These are phyloP conservation scores for Copromyces sp. DNA, from an alignment of 495 filamentous ascomycete genomes.

Conservation along the genomic window DNA sequence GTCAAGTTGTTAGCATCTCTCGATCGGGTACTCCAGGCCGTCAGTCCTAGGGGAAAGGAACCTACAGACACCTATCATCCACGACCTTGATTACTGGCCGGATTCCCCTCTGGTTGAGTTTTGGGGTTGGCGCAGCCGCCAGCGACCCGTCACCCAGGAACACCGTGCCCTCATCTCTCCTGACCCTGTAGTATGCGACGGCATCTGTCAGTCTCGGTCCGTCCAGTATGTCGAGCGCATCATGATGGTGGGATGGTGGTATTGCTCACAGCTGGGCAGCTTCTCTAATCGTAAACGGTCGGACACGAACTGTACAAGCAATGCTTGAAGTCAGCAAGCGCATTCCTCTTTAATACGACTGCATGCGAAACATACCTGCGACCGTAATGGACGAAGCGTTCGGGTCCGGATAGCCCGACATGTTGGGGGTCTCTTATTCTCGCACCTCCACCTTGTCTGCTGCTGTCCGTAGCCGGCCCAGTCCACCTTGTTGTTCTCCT, in stretches of 20 bases:
- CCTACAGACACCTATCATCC: conserved; percentile 91
- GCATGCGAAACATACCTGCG: conserved; percentile 32
- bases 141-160: conserved; percentile 95
- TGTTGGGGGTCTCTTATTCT: conserved; percentile 9
- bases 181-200: conserved; percentile 39
- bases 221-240: background rate
- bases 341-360: background rate
- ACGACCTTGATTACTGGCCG: conserved; percentile 90
- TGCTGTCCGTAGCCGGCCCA: background rate
- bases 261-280: conserved; percentile 50
- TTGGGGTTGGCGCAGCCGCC: conserved; percentile 71
- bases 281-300: conserved; percentile 81
- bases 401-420: conserved; percentile 22
- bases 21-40: background rate
- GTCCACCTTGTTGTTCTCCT: background rate
- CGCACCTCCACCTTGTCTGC: conserved; percentile 1
- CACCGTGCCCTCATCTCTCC: conserved; percentile 73
- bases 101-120: conserved; percentile 77
- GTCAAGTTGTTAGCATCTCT: conserved; percentile 1
- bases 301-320: conserved; percentile 70
- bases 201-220: conserved; percentile 9
- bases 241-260: background rate
- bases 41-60: conserved; percentile 4
- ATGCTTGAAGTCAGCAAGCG: conserved; percentile 10
- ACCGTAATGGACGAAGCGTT: conserved; percentile 50